A percentile compares a stretch with the other conserved stretches of the same genome.
Conservation (phyloP, 208 protist species). For the Trypanosoma melophagium region DNA sequence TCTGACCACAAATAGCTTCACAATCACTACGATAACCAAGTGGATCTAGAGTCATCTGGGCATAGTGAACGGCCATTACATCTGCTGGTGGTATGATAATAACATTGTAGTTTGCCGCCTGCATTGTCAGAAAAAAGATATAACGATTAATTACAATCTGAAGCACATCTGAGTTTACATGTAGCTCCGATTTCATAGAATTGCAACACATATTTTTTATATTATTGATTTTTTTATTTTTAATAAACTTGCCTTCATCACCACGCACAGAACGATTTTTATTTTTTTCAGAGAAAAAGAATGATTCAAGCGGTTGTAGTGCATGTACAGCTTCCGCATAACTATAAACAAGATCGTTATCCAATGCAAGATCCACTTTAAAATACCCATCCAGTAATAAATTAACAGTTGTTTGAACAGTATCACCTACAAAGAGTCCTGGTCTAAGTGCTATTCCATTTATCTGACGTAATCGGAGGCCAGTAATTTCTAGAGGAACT, state of each 20-base stretch:
- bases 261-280: background rate
- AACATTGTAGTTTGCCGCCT: constrained; percentile 85
- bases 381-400: constrained; percentile 82
- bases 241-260: background rate
- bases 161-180: constrained; percentile 35
- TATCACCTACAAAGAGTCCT: constrained; percentile 76
- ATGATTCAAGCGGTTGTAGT: constrained; percentile 50
- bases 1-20: constrained; percentile 78
- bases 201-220: background rate
- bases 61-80: constrained; percentile 85
- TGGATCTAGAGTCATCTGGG: constrained; percentile 72
- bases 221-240: background rate
- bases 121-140: constrained; percentile 88
- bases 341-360: constrained; percentile 66
- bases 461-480: constrained; percentile 49
- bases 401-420: constrained; percentile 79
- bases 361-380: constrained; percentile 81
- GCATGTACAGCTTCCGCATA: constrained; percentile 61
- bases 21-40: constrained; percentile 80
- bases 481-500: constrained; percentile 84
- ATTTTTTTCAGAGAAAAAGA: constrained; percentile 55
- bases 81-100: constrained; percentile 87
- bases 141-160: constrained; percentile 78
- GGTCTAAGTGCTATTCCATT: constrained; percentile 72
- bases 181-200: background rate